phyloP scores from a whole-genome alignment of 306 rosid genomes.

The Ormosia emarginata region DNA sequence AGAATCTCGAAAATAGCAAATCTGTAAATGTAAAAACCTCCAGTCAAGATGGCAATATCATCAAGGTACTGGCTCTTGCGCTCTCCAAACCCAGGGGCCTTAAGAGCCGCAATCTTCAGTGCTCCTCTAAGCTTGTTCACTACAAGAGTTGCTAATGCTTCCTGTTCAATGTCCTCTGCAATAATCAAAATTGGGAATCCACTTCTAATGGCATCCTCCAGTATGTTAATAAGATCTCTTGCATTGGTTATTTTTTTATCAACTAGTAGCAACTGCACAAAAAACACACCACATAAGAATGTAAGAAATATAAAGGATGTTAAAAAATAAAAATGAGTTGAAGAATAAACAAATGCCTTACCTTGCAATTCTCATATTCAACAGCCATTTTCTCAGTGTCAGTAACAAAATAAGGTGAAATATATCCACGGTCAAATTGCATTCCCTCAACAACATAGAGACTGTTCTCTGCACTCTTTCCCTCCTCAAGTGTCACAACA shows the following conservation, averaged over 20 bases:
- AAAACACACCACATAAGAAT: neutral
- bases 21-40: slow-evolving; percentile 47
- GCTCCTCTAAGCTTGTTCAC: slow-evolving; percentile 98
- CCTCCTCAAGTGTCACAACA: slow-evolving; percentile 99
- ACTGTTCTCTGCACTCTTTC: slow-evolving; percentile 89
- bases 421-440: slow-evolving; percentile 99
- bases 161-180: slow-evolving; percentile 97
- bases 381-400: slow-evolving; percentile 98
- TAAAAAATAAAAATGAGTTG: neutral
- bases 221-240: slow-evolving; percentile 80
- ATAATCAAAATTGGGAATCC: slow-evolving; percentile 82
- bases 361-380: slow-evolving; percentile 97
- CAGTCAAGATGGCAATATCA: slow-evolving; percentile 92
- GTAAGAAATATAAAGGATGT: neutral
- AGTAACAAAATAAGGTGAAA: slow-evolving; percentile 95
- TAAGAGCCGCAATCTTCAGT: slow-evolving; percentile 92
- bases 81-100: slow-evolving; percentile 99
- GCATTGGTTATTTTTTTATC: slow-evolving; percentile 94
- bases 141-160: slow-evolving; percentile 94
- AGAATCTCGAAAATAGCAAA: neutral
- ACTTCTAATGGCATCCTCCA: slow-evolving; percentile 93
- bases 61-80: slow-evolving; percentile 99
- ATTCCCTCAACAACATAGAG: slow-evolving; percentile 96
- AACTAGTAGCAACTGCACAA: slow-evolving; percentile 88
- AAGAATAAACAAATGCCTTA: slow-evolving; percentile 11